These are phyloP conservation scores for Huiozyma sinensis DNA, from an alignment of 805 yeast genomes.

Conservation along the genomic window DNA sequence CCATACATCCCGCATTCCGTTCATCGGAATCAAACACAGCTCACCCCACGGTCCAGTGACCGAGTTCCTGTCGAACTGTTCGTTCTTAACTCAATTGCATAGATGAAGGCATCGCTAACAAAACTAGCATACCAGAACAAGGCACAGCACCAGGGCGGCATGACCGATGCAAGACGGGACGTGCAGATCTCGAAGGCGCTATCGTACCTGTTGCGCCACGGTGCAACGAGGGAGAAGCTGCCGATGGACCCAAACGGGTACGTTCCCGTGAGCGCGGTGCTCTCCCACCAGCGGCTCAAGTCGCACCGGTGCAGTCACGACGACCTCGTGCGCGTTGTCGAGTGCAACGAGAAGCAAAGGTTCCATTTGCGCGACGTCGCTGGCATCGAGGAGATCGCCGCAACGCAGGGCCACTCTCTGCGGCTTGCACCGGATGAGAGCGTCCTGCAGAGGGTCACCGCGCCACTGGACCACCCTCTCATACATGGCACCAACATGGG, in stretches of 20 bases:
- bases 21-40: too few species aligned
- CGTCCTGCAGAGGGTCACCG: constrained; percentile 30
- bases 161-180: constrained; percentile 31
- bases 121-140: neutral
- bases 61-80: too few species aligned
- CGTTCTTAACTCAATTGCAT: too few species aligned
- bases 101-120: too few species aligned
- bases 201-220: constrained; percentile 75
- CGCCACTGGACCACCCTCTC: constrained; percentile 24
- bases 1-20: too few species aligned
- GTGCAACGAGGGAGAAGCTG: constrained; percentile 60
- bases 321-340: constrained; percentile 54
- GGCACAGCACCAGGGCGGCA: neutral
- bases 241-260: constrained; percentile 60
- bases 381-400: constrained; percentile 45
- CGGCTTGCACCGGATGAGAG: constrained; percentile 33
- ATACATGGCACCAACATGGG: constrained; percentile 70
- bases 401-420: constrained; percentile 88
- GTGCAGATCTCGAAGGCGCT: constrained; percentile 59
- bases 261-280: constrained; percentile 41
- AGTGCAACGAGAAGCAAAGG: constrained; percentile 57
- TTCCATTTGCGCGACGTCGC: constrained; percentile 37
- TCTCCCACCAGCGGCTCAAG: constrained; percentile 49
- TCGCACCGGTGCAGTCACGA: constrained; percentile 42
- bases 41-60: too few species aligned